These are phyloP conservation scores for Solanum aculeatissimum DNA, from an alignment of 305 asterid species.

Conservation along the genomic window DNA sequence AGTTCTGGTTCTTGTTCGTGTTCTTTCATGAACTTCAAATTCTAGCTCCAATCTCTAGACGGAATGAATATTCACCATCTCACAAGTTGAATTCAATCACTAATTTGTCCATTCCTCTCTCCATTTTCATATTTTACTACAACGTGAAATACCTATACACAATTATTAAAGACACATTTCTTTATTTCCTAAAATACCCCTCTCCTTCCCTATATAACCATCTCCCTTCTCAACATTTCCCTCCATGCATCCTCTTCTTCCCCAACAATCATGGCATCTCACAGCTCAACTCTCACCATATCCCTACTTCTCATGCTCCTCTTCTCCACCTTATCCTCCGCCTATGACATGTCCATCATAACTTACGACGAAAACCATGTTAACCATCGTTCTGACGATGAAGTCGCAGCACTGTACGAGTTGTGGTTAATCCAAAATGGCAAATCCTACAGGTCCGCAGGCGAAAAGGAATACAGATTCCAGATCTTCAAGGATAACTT, in stretches of 20 bases:
- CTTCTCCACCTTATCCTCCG: conserved; percentile 11
- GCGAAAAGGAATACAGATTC: conserved; percentile 63
- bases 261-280: neutral
- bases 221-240: neutral
- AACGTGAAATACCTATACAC: neutral
- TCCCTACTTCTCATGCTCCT: conserved; percentile 3
- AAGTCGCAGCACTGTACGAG: conserved; percentile 47
- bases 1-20: too few relatives aligned
- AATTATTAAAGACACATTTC: neutral
- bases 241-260: neutral
- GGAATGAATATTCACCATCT: too few relatives aligned
- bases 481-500: conserved; percentile 68
- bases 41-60: too few relatives aligned
- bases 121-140: too few relatives aligned
- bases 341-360: conserved; percentile 60
- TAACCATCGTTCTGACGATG: conserved; percentile 24
- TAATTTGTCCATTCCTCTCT: too few relatives aligned
- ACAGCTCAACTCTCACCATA: neutral
- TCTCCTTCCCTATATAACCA: neutral
- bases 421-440: conserved; percentile 67
- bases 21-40: too few relatives aligned
- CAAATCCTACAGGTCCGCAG: conserved; percentile 53
- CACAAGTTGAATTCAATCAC: too few relatives aligned
- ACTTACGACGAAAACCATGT: conserved; percentile 25
- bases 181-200: neutral